phyloP scores from a whole-genome alignment of 1,284 basidiomycete species.

The Cutaneotrichosporon cavernicola region DNA sequence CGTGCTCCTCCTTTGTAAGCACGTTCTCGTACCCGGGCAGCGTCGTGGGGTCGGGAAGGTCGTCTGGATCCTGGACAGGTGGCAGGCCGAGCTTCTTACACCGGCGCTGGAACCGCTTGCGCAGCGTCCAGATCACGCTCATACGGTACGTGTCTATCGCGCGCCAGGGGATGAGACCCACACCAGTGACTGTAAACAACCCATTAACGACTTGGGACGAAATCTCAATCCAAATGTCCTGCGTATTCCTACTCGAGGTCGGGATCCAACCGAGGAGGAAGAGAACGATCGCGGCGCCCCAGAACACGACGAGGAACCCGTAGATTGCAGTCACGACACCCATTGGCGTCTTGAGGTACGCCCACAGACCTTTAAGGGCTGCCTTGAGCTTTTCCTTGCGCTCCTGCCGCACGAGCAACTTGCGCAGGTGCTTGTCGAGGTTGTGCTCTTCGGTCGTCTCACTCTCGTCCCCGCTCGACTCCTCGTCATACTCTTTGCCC shows the following conservation, averaged over 20 bases:
- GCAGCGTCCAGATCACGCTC: conserved; percentile 70
- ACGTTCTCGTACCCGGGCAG: conserved; percentile 68
- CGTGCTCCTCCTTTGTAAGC: conserved; percentile 68
- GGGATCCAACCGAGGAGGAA: conserved; percentile 60
- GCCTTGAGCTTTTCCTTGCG: conserved; percentile 65
- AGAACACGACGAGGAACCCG: conserved; percentile 73
- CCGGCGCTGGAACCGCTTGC: conserved; percentile 61
- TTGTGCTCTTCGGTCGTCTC: conserved; percentile 26
- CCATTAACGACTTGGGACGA: conserved; percentile 71
- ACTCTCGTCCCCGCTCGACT: conserved; percentile 6
- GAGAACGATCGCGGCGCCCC: conserved; percentile 79
- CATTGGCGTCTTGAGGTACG: conserved; percentile 71
- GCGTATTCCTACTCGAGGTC: conserved; percentile 36
- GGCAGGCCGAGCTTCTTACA: conserved; percentile 64
- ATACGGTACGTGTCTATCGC: conserved; percentile 75
- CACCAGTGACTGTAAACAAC: conserved; percentile 73
- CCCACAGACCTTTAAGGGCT: conserved; percentile 71
- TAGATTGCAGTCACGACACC: conserved; percentile 73
- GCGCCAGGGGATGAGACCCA: conserved; percentile 66
- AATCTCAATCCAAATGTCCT: conserved; percentile 60
- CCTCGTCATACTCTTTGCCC: conserved; percentile 2
- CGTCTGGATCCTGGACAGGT: conserved; percentile 67
- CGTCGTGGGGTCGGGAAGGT: conserved; percentile 71
- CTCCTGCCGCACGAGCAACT: conserved; percentile 60
- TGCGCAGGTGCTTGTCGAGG: conserved; percentile 65